Percentiles rank a stretch among this genome's conserved stretches.
These are phyloP conservation scores for Euryodendron excelsum DNA, from an alignment of 148 eudicot species.

Conservation along the genomic window DNA sequence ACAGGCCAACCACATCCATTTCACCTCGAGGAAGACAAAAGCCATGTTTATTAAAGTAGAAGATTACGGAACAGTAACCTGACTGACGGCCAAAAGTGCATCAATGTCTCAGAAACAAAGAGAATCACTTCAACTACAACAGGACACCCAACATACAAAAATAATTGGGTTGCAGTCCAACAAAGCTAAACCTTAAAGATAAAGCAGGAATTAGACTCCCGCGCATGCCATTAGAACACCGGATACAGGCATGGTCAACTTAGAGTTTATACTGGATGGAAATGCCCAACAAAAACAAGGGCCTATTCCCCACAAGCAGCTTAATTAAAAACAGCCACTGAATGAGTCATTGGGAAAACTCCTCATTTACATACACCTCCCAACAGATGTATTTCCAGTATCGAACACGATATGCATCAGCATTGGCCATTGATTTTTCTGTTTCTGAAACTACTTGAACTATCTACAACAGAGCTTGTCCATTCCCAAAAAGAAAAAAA, in stretches of 20 bases:
- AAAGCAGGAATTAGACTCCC: not conserved
- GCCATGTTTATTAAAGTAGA: not conserved
- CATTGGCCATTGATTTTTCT: not conserved
- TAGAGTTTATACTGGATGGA: conserved; percentile 1
- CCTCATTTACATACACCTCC: conserved; percentile 9
- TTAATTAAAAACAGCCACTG: conserved; percentile 11
- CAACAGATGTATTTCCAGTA: conserved; percentile 9
- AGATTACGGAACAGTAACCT: not conserved
- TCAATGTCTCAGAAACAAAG: not conserved
- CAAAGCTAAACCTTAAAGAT: not conserved
- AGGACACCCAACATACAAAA: conserved; percentile 2
- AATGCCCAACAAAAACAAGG: conserved; percentile 30
- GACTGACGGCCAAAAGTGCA: not conserved
- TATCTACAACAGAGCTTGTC: conserved; percentile 14
- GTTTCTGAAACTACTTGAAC: not conserved
- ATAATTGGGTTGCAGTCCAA: conserved; percentile 10
- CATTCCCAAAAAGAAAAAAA: not conserved
- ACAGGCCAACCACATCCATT: not conserved
- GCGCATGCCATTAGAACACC: not conserved
- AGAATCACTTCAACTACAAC: not conserved
- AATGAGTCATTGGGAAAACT: too few relatives aligned
- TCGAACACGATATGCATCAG: not conserved
- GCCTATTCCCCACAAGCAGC: conserved; percentile 16
- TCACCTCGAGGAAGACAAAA: not conserved
- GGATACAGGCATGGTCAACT: not conserved